Conservation (phyloP, 176 grass and related monocot genomes). For the Paspalum vaginatum region DNA sequence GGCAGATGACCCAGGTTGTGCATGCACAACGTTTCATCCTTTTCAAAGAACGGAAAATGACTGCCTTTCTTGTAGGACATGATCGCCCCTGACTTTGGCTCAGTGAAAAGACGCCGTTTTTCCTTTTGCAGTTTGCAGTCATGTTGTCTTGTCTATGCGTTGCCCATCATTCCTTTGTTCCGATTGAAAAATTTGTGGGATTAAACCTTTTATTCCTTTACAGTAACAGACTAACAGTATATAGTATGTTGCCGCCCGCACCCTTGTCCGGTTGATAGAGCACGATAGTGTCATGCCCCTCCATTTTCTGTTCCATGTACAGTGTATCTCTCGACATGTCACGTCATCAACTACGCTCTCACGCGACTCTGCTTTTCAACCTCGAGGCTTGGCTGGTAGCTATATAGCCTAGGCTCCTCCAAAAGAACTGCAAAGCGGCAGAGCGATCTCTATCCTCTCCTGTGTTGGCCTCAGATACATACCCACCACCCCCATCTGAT, state of each 20-base stretch:
- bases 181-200: neutral
- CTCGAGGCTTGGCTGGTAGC: neutral
- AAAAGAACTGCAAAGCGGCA: conserved; percentile 22
- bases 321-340: neutral
- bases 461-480: neutral
- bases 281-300: neutral
- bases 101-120: neutral
- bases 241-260: neutral
- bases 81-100: neutral
- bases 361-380: neutral
- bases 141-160: neutral
- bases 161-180: neutral
- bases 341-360: neutral
- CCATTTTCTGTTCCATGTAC: neutral
- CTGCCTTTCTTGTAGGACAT: neutral
- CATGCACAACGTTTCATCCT: neutral
- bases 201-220: no score
- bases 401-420: conserved; percentile 24
- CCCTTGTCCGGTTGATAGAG: neutral
- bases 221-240: no score
- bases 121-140: neutral
- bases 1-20: no score
- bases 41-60: neutral
- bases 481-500: conserved; percentile 1
- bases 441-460: neutral